Evolutionary conservation across 371 early-diverging fungal species (phyloP).

Genomic region (Rhizomucor pusillus): DNA sequence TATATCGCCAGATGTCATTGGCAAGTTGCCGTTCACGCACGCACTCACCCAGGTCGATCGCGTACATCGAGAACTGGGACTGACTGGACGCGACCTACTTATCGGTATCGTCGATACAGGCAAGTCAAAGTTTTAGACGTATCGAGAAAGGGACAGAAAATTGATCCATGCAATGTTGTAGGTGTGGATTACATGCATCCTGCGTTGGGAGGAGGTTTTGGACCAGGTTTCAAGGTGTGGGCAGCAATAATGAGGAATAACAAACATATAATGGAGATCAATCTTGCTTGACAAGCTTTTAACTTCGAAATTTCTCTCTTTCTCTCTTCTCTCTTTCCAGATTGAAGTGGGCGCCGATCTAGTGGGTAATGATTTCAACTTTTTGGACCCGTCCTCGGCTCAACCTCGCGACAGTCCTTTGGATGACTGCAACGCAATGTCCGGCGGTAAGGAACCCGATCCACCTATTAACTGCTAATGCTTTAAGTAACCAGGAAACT

Average conservation of each 20-base stretch:
- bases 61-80: slow-evolving; percentile 17
- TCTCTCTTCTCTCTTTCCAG: not conserved
- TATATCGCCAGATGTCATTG: slow-evolving; percentile 2
- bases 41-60: slow-evolving; percentile 22
- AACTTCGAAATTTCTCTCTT: not conserved
- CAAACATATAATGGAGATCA: too few species aligned
- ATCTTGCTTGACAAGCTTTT: not conserved
- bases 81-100: slow-evolving; percentile 60
- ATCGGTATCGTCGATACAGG: slow-evolving; percentile 69
- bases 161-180: slow-evolving; percentile 27
- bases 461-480: not conserved
- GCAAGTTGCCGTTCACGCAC: slow-evolving; percentile 10
- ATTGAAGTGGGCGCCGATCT: slow-evolving; percentile 55
- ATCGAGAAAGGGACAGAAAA: slow-evolving; percentile 28
- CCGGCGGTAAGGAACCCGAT: slow-evolving; percentile 7
- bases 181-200: slow-evolving; percentile 69
- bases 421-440: slow-evolving; percentile 3
- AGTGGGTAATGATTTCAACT: slow-evolving; percentile 34
- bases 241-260: not conserved
- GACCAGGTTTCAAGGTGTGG: slow-evolving; percentile 22
- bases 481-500: not conserved
- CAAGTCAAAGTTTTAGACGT: not conserved
- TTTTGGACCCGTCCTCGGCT: slow-evolving; percentile 1
- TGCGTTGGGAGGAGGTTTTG: slow-evolving; percentile 64
- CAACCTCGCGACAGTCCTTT: slow-evolving; percentile 8